Conservation (phyloP, 140 eudicot genomes). For the Senecio squalidus region DNA sequence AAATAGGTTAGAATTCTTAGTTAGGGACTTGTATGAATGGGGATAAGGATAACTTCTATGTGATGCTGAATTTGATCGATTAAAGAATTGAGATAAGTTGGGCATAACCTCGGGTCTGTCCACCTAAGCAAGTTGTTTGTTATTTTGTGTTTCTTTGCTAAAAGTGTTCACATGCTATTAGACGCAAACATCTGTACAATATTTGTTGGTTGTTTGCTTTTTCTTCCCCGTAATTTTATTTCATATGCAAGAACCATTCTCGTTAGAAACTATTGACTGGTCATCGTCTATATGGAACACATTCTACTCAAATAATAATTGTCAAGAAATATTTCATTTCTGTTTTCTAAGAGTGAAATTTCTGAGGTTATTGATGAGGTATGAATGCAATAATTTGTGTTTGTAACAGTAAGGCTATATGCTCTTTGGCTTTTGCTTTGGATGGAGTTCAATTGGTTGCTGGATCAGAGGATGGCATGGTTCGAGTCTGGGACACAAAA, state of each 20-base stretch:
- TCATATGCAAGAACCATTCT: neutral
- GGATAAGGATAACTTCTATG: no score
- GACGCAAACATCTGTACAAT: neutral
- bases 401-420: conserved; percentile 67
- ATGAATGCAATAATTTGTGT: neutral
- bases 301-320: neutral
- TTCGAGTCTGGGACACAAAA: conserved; percentile 87
- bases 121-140: no score
- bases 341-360: conserved; percentile 2
- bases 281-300: neutral
- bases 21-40: no score
- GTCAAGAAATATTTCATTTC: neutral
- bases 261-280: neutral
- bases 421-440: conserved; percentile 66
- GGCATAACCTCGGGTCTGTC: no score
- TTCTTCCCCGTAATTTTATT: no score
- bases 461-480: conserved; percentile 91
- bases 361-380: neutral
- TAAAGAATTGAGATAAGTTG: no score
- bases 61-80: no score
- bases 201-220: neutral
- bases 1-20: no score
- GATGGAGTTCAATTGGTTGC: conserved; percentile 80
- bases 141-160: no score
- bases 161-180: no score